Conservation (phyloP, 495 filamentous ascomycete genomes). For the Evernia prunastri region DNA sequence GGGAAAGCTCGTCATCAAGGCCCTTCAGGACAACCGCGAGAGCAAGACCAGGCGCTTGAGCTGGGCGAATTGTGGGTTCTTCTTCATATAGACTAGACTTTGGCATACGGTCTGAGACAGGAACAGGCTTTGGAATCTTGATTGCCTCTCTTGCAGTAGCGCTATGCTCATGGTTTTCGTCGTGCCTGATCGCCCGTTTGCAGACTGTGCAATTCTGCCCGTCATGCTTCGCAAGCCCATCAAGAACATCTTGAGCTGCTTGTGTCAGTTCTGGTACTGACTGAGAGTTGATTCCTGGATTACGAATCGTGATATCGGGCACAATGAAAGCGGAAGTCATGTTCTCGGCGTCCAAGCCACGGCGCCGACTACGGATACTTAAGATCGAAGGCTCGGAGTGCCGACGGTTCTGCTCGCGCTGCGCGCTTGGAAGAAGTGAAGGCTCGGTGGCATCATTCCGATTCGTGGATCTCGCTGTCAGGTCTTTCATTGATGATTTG, state of each 20-base stretch:
- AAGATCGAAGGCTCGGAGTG: conserved; percentile 42
- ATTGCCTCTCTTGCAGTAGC: conserved; percentile 46
- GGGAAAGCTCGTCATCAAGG: conserved; percentile 74
- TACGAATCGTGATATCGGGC: conserved; percentile 58
- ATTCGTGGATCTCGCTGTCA: not conserved
- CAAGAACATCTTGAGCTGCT: conserved; percentile 51
- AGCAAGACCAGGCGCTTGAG: conserved; percentile 65
- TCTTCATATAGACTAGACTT: conserved; percentile 48
- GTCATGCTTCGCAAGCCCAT: conserved; percentile 55
- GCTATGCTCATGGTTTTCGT: conserved; percentile 26
- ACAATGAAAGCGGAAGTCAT: conserved; percentile 81
- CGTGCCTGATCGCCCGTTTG: conserved; percentile 42
- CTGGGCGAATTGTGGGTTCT: conserved; percentile 70
- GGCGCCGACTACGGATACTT: conserved; percentile 17
- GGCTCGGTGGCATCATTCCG: conserved; percentile 7
- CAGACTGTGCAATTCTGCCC: conserved; percentile 70
- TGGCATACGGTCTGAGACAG: conserved; percentile 62
- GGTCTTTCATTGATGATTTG: conserved; percentile 44
- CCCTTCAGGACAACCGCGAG: conserved; percentile 74
- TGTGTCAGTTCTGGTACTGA: conserved; percentile 37
- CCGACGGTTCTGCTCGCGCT: conserved; percentile 31
- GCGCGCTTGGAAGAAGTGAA: conserved; percentile 3
- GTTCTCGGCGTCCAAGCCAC: conserved; percentile 41
- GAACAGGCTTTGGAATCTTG: conserved; percentile 58
- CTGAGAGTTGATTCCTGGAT: conserved; percentile 33